Base-by-base conservation (phyloP, 73 alveolate genomes). In the Tetrahymena elliotti region DNA sequence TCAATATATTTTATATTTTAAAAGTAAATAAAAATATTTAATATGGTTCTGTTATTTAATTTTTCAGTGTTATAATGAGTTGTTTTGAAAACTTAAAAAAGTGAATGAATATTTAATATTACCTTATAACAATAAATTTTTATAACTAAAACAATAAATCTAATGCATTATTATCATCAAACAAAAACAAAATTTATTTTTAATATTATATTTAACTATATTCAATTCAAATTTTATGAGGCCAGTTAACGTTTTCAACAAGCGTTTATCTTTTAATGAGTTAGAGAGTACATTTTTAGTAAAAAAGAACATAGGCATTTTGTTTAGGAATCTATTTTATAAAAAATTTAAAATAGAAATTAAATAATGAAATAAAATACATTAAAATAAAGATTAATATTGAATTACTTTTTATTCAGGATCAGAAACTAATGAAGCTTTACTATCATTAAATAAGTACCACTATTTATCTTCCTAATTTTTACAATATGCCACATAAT, bases 401-500 rank as follows among this genome's bases (percentile, higher is more conserved):
- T 22, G 16, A 68, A 68, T 68, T 68, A 68, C 88, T 22, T 68
- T 31, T 27, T 68, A 3, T 68, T 68, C 88, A 24, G 88, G 88
- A 6, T 68, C 88, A 2, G 24, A 68, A 2, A 94, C 93, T 84
- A 84, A n/a, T 41, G 93, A 38, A 13, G 93, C 68, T 94, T 94
- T 84, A 52, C 93, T 94, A 88, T 94, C 96, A 41, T 94, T 94
- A 33, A 84, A 94, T 20, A 94, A 92, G 84, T 94, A 94, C 96
- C 96, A 94, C 27, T 94, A 38, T 24, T 84, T 84, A 84, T 94
- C 93, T 33, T 94, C 95, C 35, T 93, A 37, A 38, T 93, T 93
- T 93, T 38, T 93, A n/a, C 98, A 84, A 94, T 93, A 96, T 0
- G 99, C 98, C 31, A 97, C 96, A 94, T 98, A 98, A 97, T 98